These are phyloP conservation scores for Digitaria exilis DNA, from an alignment of 202 grass and related monocot genomes.

Conservation along the genomic window DNA sequence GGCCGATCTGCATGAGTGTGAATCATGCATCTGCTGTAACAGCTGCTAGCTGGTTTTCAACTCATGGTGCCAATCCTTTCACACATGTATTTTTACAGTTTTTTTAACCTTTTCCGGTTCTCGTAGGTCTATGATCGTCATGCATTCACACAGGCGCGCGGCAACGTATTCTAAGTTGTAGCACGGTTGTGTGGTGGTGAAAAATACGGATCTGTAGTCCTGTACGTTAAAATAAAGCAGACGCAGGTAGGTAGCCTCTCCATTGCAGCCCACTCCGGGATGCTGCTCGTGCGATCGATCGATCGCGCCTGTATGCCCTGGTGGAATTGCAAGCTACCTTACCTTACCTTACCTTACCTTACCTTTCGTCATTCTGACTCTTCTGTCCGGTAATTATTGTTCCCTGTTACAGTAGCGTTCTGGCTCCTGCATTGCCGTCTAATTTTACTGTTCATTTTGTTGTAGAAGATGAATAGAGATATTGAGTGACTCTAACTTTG, in stretches of 20 bases:
- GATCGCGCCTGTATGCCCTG: constrained; percentile 11
- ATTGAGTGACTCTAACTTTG: too few relatives aligned
- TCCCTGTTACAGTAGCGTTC: not conserved
- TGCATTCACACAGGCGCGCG: constrained; percentile 56
- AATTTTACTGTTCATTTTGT: not conserved
- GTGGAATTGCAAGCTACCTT: not conserved
- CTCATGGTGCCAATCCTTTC: constrained; percentile 35
- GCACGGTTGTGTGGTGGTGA: constrained; percentile 28
- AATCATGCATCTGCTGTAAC: not conserved
- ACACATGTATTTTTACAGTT: not conserved
- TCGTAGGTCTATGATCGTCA: constrained; percentile 28
- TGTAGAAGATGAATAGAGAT: too few relatives aligned
- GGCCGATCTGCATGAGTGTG: constrained; percentile 25
- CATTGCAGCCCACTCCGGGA: constrained; percentile 39
- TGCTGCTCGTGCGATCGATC: constrained; percentile 18
- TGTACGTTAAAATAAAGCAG: too few relatives aligned
- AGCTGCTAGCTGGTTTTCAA: constrained; percentile 22
- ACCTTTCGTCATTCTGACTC: constrained; percentile 53
- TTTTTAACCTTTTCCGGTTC: constrained; percentile 32
- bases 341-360: too few relatives aligned
- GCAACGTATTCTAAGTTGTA: too few relatives aligned
- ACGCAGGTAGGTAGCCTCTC: constrained; percentile 6
- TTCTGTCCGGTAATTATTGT: constrained; percentile 50
- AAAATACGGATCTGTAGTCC: too few relatives aligned
- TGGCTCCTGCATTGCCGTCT: constrained; percentile 29